Conservation (phyloP, 1,284 basidiomycete species). For the Melanopsichium pennsylvanicum region DNA sequence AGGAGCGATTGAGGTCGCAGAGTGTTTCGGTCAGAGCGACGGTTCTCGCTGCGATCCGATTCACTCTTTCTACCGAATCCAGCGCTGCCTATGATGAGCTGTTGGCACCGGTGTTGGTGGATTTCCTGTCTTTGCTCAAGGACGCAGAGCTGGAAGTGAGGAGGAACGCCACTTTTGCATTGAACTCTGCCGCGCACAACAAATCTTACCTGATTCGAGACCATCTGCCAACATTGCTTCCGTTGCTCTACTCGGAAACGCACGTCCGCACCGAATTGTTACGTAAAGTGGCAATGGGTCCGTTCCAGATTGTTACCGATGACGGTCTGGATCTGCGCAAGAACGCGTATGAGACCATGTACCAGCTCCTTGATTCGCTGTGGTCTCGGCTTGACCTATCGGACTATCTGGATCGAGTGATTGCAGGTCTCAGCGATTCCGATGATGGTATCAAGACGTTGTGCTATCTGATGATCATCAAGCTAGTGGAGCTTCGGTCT, state of each 20-base stretch:
- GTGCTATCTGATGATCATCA: conserved; percentile 92
- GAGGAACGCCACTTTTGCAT: conserved; percentile 71
- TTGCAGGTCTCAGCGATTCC: conserved; percentile 80
- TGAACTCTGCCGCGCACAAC: conserved; percentile 93
- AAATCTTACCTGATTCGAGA: conserved; percentile 90
- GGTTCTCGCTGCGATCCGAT: conserved; percentile 90
- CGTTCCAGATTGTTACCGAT: conserved; percentile 94
- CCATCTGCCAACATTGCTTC: conserved; percentile 79
- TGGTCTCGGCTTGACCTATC: conserved; percentile 83
- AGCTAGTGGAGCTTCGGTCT: conserved; percentile 76
- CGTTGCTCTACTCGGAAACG: conserved; percentile 83
- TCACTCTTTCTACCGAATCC: conserved; percentile 86
- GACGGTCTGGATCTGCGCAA: conserved; percentile 86
- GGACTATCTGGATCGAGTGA: conserved; percentile 81
- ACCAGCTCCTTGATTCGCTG: conserved; percentile 91
- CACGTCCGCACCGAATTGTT: conserved; percentile 73
- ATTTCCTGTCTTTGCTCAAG: conserved; percentile 86
- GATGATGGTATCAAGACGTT: conserved; percentile 97
- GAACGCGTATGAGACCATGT: conserved; percentile 96
- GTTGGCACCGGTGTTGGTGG: conserved; percentile 82
- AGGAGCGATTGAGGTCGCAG: conserved; percentile 74
- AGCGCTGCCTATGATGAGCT: conserved; percentile 84
- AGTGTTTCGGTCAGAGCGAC: conserved; percentile 73
- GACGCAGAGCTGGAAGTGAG: conserved; percentile 73
- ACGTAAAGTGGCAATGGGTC: conserved; percentile 91